phyloP scores from a whole-genome alignment of 495 filamentous ascomycete genomes.

The Pyrenula aspistea region DNA sequence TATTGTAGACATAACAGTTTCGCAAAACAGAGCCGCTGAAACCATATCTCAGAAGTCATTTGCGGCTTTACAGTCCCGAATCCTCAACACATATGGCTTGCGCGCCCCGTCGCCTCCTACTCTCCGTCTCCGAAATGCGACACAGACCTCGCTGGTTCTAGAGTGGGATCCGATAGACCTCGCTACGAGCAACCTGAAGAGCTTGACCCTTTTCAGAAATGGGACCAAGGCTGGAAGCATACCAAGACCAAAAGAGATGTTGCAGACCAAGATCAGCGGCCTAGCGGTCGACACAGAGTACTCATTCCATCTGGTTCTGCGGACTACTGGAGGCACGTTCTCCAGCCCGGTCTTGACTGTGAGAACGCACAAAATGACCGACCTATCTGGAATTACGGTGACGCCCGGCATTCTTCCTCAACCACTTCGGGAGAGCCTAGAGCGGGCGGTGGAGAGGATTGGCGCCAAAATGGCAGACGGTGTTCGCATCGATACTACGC shows the following conservation, averaged over 20 bases:
- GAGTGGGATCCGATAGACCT: slow-evolving; percentile 96
- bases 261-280: slow-evolving; percentile 94
- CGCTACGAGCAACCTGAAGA: slow-evolving; percentile 81
- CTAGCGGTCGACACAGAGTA: slow-evolving; percentile 93
- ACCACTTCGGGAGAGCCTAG: slow-evolving; percentile 59
- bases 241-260: slow-evolving; percentile 70
- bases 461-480: slow-evolving; percentile 84
- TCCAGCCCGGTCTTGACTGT: slow-evolving; percentile 73
- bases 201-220: slow-evolving; percentile 85
- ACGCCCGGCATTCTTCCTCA: slow-evolving; percentile 79
- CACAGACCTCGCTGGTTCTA: slow-evolving; percentile 91
- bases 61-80: slow-evolving; percentile 70
- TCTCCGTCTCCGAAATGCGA: slow-evolving; percentile 86
- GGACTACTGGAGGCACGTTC: slow-evolving; percentile 82
- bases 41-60: slow-evolving; percentile 59
- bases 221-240: slow-evolving; percentile 91
- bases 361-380: slow-evolving; percentile 97
- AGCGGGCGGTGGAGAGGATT: slow-evolving; percentile 68
- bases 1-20: slow-evolving; percentile 95
- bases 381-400: slow-evolving; percentile 90
- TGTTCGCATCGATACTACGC: slow-evolving; percentile 94
- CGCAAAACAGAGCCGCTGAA: slow-evolving; percentile 76
- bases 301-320: slow-evolving; percentile 81
- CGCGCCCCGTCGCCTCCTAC: slow-evolving; percentile 65
- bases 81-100: slow-evolving; percentile 75